A percentile compares a stretch with the other conserved stretches of the same genome.
Conservation (phyloP, 2,329 filamentous ascomycete species). For the Trichoderma sp. region DNA sequence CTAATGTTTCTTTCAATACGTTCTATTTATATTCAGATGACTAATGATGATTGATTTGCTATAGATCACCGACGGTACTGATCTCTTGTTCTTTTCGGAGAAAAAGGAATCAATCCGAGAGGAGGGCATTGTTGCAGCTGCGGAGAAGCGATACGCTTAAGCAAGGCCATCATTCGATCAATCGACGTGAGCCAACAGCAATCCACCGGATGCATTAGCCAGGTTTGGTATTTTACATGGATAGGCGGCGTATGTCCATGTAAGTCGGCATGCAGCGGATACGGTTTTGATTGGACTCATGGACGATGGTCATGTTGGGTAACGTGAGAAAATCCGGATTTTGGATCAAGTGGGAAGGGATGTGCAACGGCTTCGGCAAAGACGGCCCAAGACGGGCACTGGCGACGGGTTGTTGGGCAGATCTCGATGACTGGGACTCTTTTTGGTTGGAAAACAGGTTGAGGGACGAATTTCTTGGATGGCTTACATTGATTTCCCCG, state of each 20-base stretch:
- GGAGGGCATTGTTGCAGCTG: background rate
- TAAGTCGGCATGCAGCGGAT: background rate
- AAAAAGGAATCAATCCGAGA: constrained; percentile 23
- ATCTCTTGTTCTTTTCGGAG: constrained; percentile 15
- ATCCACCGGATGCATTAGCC: constrained; percentile 9
- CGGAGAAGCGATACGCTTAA: background rate
- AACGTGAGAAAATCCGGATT: background rate
- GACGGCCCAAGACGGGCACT: constrained; percentile 12
- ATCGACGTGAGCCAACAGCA: background rate
- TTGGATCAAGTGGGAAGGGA: constrained; percentile 9
- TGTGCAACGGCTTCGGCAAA: constrained; percentile 1
- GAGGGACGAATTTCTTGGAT: constrained; percentile 7
- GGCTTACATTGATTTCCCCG: constrained; percentile 23
- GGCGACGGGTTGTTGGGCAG: background rate
- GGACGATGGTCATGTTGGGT: background rate
- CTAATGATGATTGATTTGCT: constrained; percentile 46
- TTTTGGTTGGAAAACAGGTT: constrained; percentile 18
- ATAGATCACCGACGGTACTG: constrained; percentile 46
- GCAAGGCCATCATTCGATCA: constrained; percentile 2
- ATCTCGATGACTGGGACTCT: constrained; percentile 12
- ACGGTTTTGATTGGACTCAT: background rate
- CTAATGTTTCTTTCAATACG: constrained; percentile 26
- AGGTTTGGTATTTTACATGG: background rate
- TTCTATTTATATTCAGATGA: constrained; percentile 26
- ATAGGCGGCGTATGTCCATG: background rate